Percentiles rank a stretch among this genome's conserved stretches.
These are phyloP conservation scores for Pseudogymnoascus sp. DNA, from an alignment of 2,329 filamentous ascomycete genomes.

Conservation along the genomic window DNA sequence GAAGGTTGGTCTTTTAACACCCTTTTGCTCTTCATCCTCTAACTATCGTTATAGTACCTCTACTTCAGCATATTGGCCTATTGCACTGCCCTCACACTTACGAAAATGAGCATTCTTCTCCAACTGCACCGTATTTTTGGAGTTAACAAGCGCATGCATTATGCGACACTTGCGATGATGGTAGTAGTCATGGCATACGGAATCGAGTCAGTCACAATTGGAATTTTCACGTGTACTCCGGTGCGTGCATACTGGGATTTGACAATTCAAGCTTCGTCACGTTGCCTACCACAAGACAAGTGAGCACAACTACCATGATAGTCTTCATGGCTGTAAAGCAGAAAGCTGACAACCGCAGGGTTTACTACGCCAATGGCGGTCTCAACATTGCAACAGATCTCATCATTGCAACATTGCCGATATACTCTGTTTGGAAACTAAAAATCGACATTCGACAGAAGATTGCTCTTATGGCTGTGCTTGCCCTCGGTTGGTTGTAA, in stretches of 20 bases:
- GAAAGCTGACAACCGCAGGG: neutral
- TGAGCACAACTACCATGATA: neutral
- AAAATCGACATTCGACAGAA: conserved; percentile 33
- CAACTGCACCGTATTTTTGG: conserved; percentile 31
- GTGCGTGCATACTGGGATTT: conserved; percentile 35
- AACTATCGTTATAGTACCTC: neutral
- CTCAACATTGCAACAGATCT: conserved; percentile 34
- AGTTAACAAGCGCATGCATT: neutral
- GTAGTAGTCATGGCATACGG: neutral
- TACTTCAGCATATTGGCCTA: neutral
- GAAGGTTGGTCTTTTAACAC: neutral
- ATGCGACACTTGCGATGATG: conserved; percentile 14
- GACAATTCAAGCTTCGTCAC: conserved; percentile 25
- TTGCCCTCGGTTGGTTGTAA: conserved; percentile 32
- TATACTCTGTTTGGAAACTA: conserved; percentile 34
- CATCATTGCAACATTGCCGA: conserved; percentile 33
- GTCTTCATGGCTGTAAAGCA: neutral
- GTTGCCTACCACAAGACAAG: conserved; percentile 32
- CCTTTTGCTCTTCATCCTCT: neutral
- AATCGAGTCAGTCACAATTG: conserved; percentile 25
- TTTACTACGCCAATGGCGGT: neutral
- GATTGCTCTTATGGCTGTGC: conserved; percentile 30
- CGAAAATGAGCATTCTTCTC: conserved; percentile 31
- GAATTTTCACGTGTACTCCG: conserved; percentile 38
- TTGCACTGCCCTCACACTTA: neutral